Evolutionary conservation across 192 early-diverging fungal species (phyloP), one percentile per base, ranked within the genome.

Genomic region (Powellomyces hirtus): DNA sequence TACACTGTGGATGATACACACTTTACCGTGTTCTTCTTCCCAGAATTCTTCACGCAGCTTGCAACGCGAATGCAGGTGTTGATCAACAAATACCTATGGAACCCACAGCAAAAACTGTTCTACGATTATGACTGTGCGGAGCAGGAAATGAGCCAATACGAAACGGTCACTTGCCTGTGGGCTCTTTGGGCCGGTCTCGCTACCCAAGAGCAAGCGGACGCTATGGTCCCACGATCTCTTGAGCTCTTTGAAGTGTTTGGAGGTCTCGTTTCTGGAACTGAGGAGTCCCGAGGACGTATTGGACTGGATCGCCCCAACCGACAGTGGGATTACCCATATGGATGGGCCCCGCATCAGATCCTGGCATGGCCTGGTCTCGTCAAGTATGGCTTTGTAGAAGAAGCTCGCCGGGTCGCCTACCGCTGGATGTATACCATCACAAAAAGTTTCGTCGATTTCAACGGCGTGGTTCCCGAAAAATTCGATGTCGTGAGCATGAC

Each of bases 321-420:
- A 26, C 97, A 99, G 70, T 98, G 95, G 95, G 96, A 96, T 74
- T 84, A 77, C 74, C 80, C 80, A 8, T 81, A 68, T 57, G 79
- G 97, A 6, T 98, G 97, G 97, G 94, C 95, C n/a, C 97, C 97
- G 44, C 97, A 99, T 78, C 97, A 99, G 77, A 99, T 99, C 22
- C 84, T 99, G 72, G 91, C 92, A 8, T 99, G 97, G 97, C 81
- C 86, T 61, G 94, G 91, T 3, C 83, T 98, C 51, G 84, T 86
- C 53, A 82, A 86, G 61, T 99, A 99, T 77, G 91, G 90, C 8
- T 91, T 81, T 63, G 66, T 73, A 38, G 86, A 81, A 10, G 88
- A 90, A 7, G 88, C 92, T 0, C 83, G 84, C 8, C 82, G 93
- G 27, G 74, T 91, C 18, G 90, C 92, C 1, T 99, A 99, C 79